Base-by-base conservation (phyloP, 1,139 yeast species). In the Debaryomyces singareniensis region DNA sequence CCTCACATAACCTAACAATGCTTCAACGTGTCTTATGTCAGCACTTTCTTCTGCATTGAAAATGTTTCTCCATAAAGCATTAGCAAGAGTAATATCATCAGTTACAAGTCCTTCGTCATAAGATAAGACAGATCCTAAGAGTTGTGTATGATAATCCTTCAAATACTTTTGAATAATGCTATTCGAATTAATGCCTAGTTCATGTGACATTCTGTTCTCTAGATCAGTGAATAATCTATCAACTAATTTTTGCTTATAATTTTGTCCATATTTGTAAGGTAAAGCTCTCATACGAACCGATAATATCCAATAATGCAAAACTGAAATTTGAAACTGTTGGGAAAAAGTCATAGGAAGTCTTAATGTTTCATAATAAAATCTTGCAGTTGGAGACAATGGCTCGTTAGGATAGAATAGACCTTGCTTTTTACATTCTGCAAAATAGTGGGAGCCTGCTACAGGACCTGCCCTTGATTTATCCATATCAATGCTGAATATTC, bases 221-320 rank as follows among this genome's bases (percentile, higher is more conserved):
- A 91, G 82, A 52, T 91, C 98, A 38, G 76, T 75, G 60, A 91
- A 93, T 29, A 86, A 75, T 44, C 95, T 72, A 54, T 93, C 96
- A 26, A 89, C 83, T 30, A 93, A 61, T 53, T 87, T 87, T 55
- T 89, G 96, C 56, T 91, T 96, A 58, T 89, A 91, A 51, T 82
- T 82, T 43, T 75, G 75, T 25, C 96, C 93, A 51, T 85, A 79
- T 49, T 84, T 81, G 53, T 80, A 80, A 0, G 97, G 97, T 80
- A 93, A 70, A 13, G 94, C 94, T 53, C 99, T 76, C 96, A 91
- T 87, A 49, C 98, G 76, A 11, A 85, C 95, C 44, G 82, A 80
- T 31, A 91, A 66, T 49, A 91, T 79, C 99, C 99, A 91, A 39
- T 85, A 78, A 55, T 91, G 98, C 42, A 91, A 68, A 3, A 82